These are phyloP conservation scores for Russula foetens DNA, from an alignment of 768 basidiomycete species.

Conservation along the genomic window DNA sequence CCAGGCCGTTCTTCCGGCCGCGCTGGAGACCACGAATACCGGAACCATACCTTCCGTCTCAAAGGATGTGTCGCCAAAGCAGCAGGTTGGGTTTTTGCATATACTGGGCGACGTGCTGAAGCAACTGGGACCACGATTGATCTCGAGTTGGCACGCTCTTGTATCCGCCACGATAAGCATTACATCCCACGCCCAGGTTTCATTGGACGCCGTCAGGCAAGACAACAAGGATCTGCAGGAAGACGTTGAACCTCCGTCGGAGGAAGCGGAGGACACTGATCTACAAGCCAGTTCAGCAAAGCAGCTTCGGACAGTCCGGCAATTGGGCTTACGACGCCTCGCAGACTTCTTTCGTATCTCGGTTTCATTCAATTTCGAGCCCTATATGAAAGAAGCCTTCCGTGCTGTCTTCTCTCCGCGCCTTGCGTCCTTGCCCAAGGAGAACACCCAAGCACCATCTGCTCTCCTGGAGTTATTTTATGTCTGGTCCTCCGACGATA, in stretches of 20 bases:
- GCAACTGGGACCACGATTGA: conserved; percentile 68
- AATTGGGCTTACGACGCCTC: conserved; percentile 77
- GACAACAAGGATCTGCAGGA: conserved; percentile 30
- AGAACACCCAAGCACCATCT: conserved; percentile 90
- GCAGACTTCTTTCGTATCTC: conserved; percentile 81
- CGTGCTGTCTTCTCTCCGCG: conserved; percentile 74
- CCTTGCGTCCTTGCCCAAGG: conserved; percentile 59
- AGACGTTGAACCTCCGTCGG: conserved; percentile 15
- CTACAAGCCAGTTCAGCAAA: conserved; percentile 10
- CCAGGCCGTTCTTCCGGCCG: conserved; percentile 41
- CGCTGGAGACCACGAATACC: conserved; percentile 19
- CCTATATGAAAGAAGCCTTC: conserved; percentile 64
- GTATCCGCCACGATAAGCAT: conserved; percentile 63
- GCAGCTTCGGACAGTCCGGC: conserved; percentile 54
- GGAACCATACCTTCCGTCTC: conserved; percentile 25
- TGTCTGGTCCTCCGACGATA: conserved; percentile 55
- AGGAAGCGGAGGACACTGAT: conserved; percentile 30
- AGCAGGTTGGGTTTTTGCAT: conserved; percentile 77
- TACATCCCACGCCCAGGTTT: conserved; percentile 52
- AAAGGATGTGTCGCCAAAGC: conserved; percentile 41
- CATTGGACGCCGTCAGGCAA: conserved; percentile 33
- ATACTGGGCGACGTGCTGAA: conserved; percentile 79
- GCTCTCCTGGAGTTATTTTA: conserved; percentile 81
- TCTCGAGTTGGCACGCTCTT: conserved; percentile 65
- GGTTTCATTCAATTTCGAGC: conserved; percentile 62